Evolutionary conservation across 495 filamentous ascomycete genomes (phyloP).

Genomic region (Penicillium manginii): DNA sequence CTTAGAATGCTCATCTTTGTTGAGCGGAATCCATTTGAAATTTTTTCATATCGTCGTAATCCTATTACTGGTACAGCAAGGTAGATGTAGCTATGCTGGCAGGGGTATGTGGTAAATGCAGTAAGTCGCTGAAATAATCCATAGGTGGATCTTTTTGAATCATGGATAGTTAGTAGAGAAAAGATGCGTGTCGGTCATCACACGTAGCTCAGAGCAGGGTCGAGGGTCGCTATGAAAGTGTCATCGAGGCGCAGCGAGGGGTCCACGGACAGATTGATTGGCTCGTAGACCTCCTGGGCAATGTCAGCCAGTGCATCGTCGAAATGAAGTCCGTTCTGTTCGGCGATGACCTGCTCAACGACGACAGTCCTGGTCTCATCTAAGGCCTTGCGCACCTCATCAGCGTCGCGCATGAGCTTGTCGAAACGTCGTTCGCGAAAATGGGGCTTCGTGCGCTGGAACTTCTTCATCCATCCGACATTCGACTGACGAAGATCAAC

Average conservation of each 20-base stretch:
- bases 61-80: neutral
- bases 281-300: neutral
- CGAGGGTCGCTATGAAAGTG: neutral
- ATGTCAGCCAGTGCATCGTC: neutral
- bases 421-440: slow-evolving; percentile 43
- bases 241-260: slow-evolving; percentile 41
- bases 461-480: slow-evolving; percentile 71
- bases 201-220: neutral
- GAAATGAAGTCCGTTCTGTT: neutral
- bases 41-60: slow-evolving; percentile 17
- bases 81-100: neutral
- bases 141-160: neutral
- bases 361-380: neutral
- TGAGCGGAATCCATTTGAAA: slow-evolving; percentile 1
- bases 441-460: slow-evolving; percentile 44
- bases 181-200: neutral
- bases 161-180: neutral
- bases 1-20: slow-evolving; percentile 27
- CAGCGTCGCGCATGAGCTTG: slow-evolving; percentile 54
- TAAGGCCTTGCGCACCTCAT: slow-evolving; percentile 28
- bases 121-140: neutral
- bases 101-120: neutral
- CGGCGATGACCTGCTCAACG: neutral
- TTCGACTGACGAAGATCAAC: slow-evolving; percentile 88
- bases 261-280: slow-evolving; percentile 50